Evolutionary conservation across 73 alveolate species (phyloP).

Genomic region (Tetrahymena elliotti): DNA sequence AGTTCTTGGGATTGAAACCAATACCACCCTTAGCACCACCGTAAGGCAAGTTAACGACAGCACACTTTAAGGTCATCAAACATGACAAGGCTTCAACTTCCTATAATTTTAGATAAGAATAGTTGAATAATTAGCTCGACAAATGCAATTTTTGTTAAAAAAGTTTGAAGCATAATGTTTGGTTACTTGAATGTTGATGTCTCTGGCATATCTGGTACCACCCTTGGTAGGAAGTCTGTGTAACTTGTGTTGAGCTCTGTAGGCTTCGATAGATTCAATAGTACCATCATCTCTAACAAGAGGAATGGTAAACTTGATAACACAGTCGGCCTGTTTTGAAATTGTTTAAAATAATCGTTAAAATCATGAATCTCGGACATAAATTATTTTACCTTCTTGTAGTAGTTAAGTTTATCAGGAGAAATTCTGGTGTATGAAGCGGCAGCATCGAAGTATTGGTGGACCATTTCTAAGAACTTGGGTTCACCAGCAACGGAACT

Average conservation of each 20-base stretch:
- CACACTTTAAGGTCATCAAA: conserved; percentile 75
- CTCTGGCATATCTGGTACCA: conserved; percentile 69
- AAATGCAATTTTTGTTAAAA: not conserved
- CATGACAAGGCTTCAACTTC: conserved; percentile 76
- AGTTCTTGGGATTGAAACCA: conserved; percentile 58
- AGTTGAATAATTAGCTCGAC: not conserved
- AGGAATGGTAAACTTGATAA: conserved; percentile 51
- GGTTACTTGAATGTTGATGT: conserved; percentile 45
- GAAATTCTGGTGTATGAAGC: conserved; percentile 44
- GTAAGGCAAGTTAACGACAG: conserved; percentile 68
- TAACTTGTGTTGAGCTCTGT: conserved; percentile 74
- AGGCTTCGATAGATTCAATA: conserved; percentile 58
- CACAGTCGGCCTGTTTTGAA: conserved; percentile 31
- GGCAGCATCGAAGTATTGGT: conserved; percentile 53
- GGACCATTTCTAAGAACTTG: conserved; percentile 56
- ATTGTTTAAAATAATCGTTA: not conserved
- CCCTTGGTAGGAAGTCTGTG: conserved; percentile 80
- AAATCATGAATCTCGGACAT: not conserved
- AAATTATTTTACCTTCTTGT: conserved; percentile 30
- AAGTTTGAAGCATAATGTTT: not conserved
- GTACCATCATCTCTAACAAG: conserved; percentile 67
- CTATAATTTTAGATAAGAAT: not conserved
- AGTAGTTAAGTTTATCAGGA: conserved; percentile 35
- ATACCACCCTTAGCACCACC: conserved; percentile 91
- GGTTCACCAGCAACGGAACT: conserved; percentile 38